Conservation (phyloP, 805 yeast genomes). For the Spathaspora girioi region DNA sequence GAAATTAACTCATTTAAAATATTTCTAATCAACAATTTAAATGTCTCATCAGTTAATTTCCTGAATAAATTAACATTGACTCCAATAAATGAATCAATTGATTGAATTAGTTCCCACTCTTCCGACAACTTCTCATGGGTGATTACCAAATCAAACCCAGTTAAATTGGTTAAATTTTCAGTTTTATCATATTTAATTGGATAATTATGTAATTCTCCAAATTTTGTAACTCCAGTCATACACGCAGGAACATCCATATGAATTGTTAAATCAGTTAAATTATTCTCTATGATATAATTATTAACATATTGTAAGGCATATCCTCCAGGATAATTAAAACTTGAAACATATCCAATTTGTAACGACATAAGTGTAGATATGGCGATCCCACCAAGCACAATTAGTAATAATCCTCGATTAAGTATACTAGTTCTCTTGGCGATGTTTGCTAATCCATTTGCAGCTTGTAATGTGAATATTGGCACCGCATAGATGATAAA, state of each 20-base stretch:
- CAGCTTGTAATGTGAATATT: conserved; percentile 57
- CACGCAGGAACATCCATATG: conserved; percentile 80
- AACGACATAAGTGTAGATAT: conserved; percentile 38
- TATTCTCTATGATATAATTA: conserved; percentile 24
- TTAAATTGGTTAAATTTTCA: conserved; percentile 41
- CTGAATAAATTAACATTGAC: conserved; percentile 15
- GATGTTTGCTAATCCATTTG: conserved; percentile 50
- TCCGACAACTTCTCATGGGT: conserved; percentile 18
- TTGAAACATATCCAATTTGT: conserved; percentile 58
- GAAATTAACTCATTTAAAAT: conserved; percentile 10
- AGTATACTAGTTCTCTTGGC: conserved; percentile 15
- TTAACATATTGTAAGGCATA: conserved; percentile 59
- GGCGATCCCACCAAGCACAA: conserved; percentile 23
- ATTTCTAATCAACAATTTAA: conserved; percentile 4
- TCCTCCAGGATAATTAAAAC: conserved; percentile 89
- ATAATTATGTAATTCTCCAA: conserved; percentile 54
- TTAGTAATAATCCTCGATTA: conserved; percentile 24
- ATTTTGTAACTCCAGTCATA: conserved; percentile 82
- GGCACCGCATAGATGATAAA: conserved; percentile 79
- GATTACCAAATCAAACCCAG: conserved; percentile 25
- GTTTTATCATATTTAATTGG: conserved; percentile 66
- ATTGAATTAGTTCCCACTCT: conserved; percentile 20
- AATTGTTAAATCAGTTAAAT: conserved; percentile 32
- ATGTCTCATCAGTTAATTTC: conserved; percentile 5
- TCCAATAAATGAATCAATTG: conserved; percentile 18